A percentile compares a stretch with the other conserved stretches of the same genome.
Evolutionary conservation across 805 yeast species (phyloP).

Genomic region (Starmerella kuoi): DNA sequence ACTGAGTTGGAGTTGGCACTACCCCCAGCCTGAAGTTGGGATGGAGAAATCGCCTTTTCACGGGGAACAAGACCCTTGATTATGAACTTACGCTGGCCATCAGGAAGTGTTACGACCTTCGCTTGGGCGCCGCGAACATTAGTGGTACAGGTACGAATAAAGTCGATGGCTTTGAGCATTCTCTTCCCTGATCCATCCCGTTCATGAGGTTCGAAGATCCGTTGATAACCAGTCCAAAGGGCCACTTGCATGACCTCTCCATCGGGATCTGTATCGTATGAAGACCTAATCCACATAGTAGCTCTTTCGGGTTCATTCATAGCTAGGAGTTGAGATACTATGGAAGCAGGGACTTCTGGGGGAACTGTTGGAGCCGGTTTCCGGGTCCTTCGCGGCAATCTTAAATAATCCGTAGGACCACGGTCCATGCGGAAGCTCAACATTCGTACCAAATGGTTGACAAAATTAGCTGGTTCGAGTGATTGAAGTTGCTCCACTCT

Average conservation of each 20-base stretch:
- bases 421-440: slow-evolving; percentile 37
- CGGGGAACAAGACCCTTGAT: slow-evolving; percentile 93
- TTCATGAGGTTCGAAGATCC: slow-evolving; percentile 57
- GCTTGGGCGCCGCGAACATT: slow-evolving; percentile 86
- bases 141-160: slow-evolving; percentile 81
- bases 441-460: slow-evolving; percentile 51
- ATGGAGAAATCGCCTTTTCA: slow-evolving; percentile 28
- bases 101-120: slow-evolving; percentile 65
- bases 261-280: slow-evolving; percentile 62
- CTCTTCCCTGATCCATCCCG: slow-evolving; percentile 40
- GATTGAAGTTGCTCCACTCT: slow-evolving; percentile 44
- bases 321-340: slow-evolving; percentile 48
- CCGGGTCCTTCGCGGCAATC: slow-evolving; percentile 34
- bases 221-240: slow-evolving; percentile 89
- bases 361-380: slow-evolving; percentile 54
- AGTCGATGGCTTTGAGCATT: slow-evolving; percentile 87
- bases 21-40: slow-evolving; percentile 5
- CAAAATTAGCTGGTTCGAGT: slow-evolving; percentile 34
- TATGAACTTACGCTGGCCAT: slow-evolving; percentile 67
- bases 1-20: neutral
- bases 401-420: slow-evolving; percentile 30
- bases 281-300: slow-evolving; percentile 85
- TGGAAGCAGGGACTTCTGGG: slow-evolving; percentile 44
- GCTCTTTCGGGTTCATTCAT: slow-evolving; percentile 83
- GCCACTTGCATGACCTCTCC: slow-evolving; percentile 93